Evolutionary conservation across 129 eudicot species (phyloP), one percentile per base, ranked within the genome.

Genomic region (Dittrichia graveolens): DNA sequence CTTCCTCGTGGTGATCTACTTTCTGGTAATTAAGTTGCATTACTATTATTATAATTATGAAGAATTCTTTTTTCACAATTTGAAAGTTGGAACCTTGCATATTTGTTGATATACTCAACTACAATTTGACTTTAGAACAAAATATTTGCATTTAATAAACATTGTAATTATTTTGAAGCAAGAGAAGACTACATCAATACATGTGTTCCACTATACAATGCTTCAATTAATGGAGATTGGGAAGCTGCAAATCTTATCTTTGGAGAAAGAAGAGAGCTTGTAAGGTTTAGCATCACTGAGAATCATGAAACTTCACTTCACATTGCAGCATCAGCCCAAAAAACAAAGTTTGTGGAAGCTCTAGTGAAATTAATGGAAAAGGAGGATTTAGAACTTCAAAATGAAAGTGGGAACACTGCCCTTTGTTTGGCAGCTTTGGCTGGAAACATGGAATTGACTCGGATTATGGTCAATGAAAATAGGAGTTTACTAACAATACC

Each of bases 171-270:
- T n/a, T n/a, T 49, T 57, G 53, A 6, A 65, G 8, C 5, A 67
- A 48, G 72, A 14, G 4, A 18, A 37, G 43, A 48, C 7, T 67
- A 43, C 59, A 16, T 67, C 37, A 48, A 24, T 9, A 67, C 6
- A 18, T 66, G 77, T 43, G 57, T 57, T n/a, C 77, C 77, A 7
- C 55, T 72, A 14, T 60, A 58, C 18, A 46, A 14, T 48, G 71
- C 76, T 3, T 50, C 81, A 11, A 13, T 69, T n/a, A 49, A 38
- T 14, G 81, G 72, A 2, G 73, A 75, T 52, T 75, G 85, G 85
- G 43, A 49, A 13, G 55, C 55, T 11, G 55, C 55, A 49, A 49
- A 49, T 49, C 18, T 0, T 18, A 49, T 49, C 18, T 18, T 49
- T 11, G n/a, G 55, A 11, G 2, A 49, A 13, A 6, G 6, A 13